phyloP scores from a whole-genome alignment of 441 rosid species.

The Daphne laureola region DNA sequence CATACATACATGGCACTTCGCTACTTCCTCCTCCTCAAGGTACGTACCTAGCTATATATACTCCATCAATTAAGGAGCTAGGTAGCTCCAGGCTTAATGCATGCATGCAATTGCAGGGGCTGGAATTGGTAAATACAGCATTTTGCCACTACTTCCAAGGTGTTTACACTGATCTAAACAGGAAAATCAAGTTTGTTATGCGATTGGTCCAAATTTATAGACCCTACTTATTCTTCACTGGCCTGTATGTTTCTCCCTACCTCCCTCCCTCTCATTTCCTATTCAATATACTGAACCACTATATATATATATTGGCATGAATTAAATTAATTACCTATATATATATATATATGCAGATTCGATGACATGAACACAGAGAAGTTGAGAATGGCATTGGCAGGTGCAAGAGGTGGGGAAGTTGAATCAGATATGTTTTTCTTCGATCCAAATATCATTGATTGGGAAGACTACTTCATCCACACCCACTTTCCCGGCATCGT shows the following conservation, averaged over 20 bases:
- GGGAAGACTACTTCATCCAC: slow-evolving; percentile 30
- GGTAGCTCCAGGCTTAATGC: no score
- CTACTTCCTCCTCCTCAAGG: slow-evolving; percentile 64
- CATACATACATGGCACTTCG: slow-evolving; percentile 62
- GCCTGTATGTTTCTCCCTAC: slow-evolving; percentile 13
- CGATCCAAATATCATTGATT: slow-evolving; percentile 28
- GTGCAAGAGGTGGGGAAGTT: slow-evolving; percentile 13
- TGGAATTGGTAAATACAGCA: slow-evolving; percentile 42
- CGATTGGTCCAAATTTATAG: slow-evolving; percentile 41
- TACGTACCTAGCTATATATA: slow-evolving; percentile 16
- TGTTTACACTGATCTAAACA: slow-evolving; percentile 33
- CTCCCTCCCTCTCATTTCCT: no score
- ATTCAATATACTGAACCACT: not conserved
- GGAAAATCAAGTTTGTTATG: slow-evolving; percentile 45
- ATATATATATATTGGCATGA: not conserved
- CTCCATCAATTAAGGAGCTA: no score
- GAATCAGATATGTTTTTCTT: slow-evolving; percentile 29
- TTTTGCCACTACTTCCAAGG: slow-evolving; percentile 44
- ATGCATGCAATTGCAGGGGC: slow-evolving; percentile 54
- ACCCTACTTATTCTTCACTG: slow-evolving; percentile 55
- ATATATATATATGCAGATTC: slow-evolving; percentile 16
- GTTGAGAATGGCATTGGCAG: slow-evolving; percentile 19
- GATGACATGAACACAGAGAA: slow-evolving; percentile 34
- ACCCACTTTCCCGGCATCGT: slow-evolving; percentile 31
- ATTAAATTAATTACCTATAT: not conserved